phyloP scores from a whole-genome alignment of 331 rosid species.

The Pyracantha coccinea region DNA sequence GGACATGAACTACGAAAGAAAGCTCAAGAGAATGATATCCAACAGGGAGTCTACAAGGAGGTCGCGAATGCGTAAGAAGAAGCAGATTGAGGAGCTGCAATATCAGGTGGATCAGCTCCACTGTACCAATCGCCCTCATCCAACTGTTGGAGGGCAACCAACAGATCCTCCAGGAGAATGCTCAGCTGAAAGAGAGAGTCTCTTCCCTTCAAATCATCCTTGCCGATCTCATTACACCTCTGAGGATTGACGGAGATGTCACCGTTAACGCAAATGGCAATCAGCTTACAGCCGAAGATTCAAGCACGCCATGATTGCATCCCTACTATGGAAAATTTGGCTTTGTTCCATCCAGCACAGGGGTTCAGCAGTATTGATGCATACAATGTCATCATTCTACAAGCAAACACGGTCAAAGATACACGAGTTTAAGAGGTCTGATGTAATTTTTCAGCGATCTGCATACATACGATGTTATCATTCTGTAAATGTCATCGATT shows the following conservation, averaged over 20 bases:
- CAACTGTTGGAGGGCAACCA: slow-evolving; percentile 37
- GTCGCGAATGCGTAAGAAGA: slow-evolving; percentile 36
- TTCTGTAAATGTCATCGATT: not conserved
- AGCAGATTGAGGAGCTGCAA: slow-evolving; percentile 34
- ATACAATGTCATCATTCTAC: too few species aligned
- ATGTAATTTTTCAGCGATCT: not conserved
- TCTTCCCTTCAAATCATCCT: slow-evolving; percentile 34
- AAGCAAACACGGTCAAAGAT: not conserved
- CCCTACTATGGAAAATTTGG: not conserved
- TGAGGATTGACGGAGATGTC: slow-evolving; percentile 14
- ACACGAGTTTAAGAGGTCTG: not conserved
- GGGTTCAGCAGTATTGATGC: not conserved
- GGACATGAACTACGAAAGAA: slow-evolving; percentile 12
- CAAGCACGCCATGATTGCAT: slow-evolving; percentile 3
- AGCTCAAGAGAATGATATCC: slow-evolving; percentile 35
- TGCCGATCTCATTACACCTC: slow-evolving; percentile 19
- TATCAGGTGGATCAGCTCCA: slow-evolving; percentile 29
- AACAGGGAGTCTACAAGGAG: slow-evolving; percentile 37
- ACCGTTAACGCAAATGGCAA: slow-evolving; percentile 2
- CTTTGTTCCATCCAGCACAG: not conserved
- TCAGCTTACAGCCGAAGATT: slow-evolving; percentile 6
- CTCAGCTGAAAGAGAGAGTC: slow-evolving; percentile 39
- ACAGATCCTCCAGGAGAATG: slow-evolving; percentile 34
- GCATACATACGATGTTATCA: not conserved
- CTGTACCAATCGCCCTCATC: slow-evolving; percentile 25